These are phyloP conservation scores for slime mould (Dictyostelium discoideum) DNA, from an alignment of 78 protist genomes.

Conservation along the genomic window DNA sequence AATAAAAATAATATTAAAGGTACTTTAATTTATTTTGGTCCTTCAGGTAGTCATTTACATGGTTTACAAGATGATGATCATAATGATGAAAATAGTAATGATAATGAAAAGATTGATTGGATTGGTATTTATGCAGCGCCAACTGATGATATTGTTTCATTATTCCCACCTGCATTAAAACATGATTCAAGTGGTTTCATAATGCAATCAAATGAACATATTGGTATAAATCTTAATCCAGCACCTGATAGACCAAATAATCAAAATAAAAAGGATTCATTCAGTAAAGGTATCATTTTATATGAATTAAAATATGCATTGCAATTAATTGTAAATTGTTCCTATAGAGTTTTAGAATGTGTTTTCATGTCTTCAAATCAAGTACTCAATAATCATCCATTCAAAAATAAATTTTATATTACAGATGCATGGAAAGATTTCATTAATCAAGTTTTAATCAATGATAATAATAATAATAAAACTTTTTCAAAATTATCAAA, in stretches of 20 bases:
- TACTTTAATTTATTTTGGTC: slow-evolving; percentile 21
- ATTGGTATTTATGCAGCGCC: slow-evolving; percentile 58
- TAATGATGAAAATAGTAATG: too few species aligned
- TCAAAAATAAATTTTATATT: not conserved
- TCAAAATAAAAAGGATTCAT: slow-evolving; percentile 28
- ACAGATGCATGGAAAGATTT: slow-evolving; percentile 50
- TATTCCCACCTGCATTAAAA: slow-evolving; percentile 49
- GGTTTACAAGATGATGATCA: not conserved
- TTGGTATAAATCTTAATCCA: not conserved
- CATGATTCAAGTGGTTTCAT: not conserved
- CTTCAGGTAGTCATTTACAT: slow-evolving; percentile 32
- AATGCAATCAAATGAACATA: not conserved
- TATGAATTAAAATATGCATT: slow-evolving; percentile 45
- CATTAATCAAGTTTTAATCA: not conserved
- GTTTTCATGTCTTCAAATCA: not conserved
- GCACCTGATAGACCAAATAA: not conserved
- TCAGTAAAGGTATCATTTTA: slow-evolving; percentile 22
- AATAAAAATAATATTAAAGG: slow-evolving; percentile 11
- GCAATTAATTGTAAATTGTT: not conserved
- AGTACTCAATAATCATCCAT: not conserved
- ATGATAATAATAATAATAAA: too few species aligned
- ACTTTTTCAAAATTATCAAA: not conserved
- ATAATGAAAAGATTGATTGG: not conserved
- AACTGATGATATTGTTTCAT: slow-evolving; percentile 50
- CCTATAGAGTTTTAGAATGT: slow-evolving; percentile 34